These are phyloP conservation scores for Talaromyces islandicus DNA, from an alignment of 2,329 filamentous ascomycete species.

Conservation along the genomic window DNA sequence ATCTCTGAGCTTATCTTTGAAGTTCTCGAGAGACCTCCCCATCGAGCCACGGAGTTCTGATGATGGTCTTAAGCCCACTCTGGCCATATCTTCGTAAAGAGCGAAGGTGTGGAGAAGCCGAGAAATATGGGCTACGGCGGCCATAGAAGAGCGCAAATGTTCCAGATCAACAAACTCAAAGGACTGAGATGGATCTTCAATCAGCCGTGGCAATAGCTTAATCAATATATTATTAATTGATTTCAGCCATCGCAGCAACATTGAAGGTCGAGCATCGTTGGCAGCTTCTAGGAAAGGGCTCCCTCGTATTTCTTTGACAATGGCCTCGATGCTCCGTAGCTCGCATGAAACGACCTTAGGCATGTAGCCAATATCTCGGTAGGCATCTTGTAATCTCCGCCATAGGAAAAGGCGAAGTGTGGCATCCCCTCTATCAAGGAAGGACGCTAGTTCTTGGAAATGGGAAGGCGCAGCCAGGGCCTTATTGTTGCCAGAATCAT, in stretches of 20 bases:
- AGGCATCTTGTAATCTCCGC: constrained; percentile 85
- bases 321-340: constrained; percentile 76
- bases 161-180: constrained; percentile 81
- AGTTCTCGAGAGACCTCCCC: constrained; percentile 35
- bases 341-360: constrained; percentile 87
- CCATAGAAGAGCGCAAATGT: constrained; percentile 67
- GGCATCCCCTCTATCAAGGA: constrained; percentile 73
- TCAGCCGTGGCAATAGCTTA: constrained; percentile 61
- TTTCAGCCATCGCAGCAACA: constrained; percentile 70
- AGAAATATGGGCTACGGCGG: constrained; percentile 63
- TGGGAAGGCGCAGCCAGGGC: constrained; percentile 44
- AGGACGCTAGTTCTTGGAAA: constrained; percentile 74
- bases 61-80: constrained; percentile 63
- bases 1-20: constrained; percentile 70
- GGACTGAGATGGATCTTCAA: constrained; percentile 57
- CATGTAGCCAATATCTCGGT: constrained; percentile 73
- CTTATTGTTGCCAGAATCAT: constrained; percentile 14
- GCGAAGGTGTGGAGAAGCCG: constrained; percentile 73
- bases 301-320: constrained; percentile 64
- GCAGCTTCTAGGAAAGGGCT: constrained; percentile 51
- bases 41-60: constrained; percentile 50
- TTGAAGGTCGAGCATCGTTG: constrained; percentile 59
- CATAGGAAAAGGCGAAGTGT: constrained; percentile 82
- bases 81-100: constrained; percentile 79
- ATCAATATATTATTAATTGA: constrained; percentile 71